Conservation (phyloP, 257 asterid species). For the Plantago ovata region DNA sequence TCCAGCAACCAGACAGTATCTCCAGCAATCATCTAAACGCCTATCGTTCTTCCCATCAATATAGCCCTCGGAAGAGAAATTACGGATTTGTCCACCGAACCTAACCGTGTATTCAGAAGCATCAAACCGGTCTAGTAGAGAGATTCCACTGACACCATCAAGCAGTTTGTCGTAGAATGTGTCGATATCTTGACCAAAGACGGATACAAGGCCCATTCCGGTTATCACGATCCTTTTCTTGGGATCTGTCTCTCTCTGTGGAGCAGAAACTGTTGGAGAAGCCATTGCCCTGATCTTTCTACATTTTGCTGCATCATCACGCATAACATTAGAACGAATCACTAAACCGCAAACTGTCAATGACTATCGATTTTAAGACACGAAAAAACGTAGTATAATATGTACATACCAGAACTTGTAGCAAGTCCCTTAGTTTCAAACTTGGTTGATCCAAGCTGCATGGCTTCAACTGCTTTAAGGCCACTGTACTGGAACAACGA, state of each 20-base stretch:
- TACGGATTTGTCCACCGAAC: slow-evolving; percentile 47
- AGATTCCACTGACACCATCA: slow-evolving; percentile 50
- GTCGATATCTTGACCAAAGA: slow-evolving; percentile 46
- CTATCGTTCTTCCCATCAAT: slow-evolving; percentile 47
- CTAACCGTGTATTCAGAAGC: slow-evolving; percentile 37
- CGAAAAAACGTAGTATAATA: not conserved
- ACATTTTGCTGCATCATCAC: slow-evolving; percentile 19
- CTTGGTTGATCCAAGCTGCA: slow-evolving; percentile 24
- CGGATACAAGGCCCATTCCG: slow-evolving; percentile 59
- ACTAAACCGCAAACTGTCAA: not conserved
- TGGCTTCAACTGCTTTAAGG: slow-evolving; percentile 32
- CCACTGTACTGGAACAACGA: slow-evolving; percentile 39
- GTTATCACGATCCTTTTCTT: slow-evolving; percentile 50
- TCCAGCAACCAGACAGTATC: slow-evolving; percentile 58
- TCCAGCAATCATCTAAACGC: slow-evolving; percentile 48
- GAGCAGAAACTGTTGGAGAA: slow-evolving; percentile 38
- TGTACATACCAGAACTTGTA: not conserved
- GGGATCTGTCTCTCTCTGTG: slow-evolving; percentile 46
- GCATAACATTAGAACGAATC: not conserved
- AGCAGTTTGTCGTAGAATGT: slow-evolving; percentile 38
- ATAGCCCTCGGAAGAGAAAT: slow-evolving; percentile 42
- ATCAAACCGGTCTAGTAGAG: slow-evolving; percentile 44
- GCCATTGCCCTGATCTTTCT: slow-evolving; percentile 34
- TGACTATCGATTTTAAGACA: not conserved
- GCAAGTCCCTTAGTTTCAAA: slow-evolving; percentile 15